Evolutionary conservation across 1,139 yeast species (phyloP).

Genomic region (Debaryomyces nepalensis): DNA sequence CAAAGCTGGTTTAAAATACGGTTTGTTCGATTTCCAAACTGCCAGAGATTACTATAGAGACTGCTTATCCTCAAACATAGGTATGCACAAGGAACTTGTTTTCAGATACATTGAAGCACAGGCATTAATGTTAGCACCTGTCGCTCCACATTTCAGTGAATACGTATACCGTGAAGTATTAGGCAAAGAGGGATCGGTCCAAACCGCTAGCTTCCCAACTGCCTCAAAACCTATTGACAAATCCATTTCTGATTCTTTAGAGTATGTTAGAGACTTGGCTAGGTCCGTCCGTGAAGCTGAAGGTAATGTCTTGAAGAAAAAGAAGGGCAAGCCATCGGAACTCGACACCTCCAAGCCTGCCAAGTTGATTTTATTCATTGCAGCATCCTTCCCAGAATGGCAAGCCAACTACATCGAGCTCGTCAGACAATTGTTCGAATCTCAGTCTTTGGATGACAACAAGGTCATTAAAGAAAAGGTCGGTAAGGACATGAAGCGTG

Average conservation of each 20-base stretch:
- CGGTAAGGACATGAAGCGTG: slow-evolving; percentile 87
- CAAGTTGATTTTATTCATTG: slow-evolving; percentile 69
- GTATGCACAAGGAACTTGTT: slow-evolving; percentile 86
- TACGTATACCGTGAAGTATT: slow-evolving; percentile 84
- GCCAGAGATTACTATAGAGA: slow-evolving; percentile 97
- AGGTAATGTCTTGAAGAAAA: slow-evolving; percentile 83
- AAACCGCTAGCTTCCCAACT: slow-evolving; percentile 79
- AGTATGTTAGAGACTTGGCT: slow-evolving; percentile 75
- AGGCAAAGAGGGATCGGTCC: slow-evolving; percentile 64
- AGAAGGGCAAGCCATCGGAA: slow-evolving; percentile 79
- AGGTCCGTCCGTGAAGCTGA: slow-evolving; percentile 93
- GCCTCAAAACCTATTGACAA: slow-evolving; percentile 67
- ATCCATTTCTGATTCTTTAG: slow-evolving; percentile 66
- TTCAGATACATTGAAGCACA: slow-evolving; percentile 84
- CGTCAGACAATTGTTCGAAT: slow-evolving; percentile 77
- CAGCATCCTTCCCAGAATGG: slow-evolving; percentile 94
- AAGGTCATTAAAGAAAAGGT: slow-evolving; percentile 63
- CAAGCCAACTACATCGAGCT: slow-evolving; percentile 86
- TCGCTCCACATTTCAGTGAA: slow-evolving; percentile 96
- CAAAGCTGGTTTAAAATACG: slow-evolving; percentile 87
- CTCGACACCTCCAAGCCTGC: slow-evolving; percentile 77
- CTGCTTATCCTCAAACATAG: slow-evolving; percentile 56
- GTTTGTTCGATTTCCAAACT: slow-evolving; percentile 91
- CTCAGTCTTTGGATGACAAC: slow-evolving; percentile 62
- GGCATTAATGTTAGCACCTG: slow-evolving; percentile 82